These are phyloP conservation scores for Didymella arachidicola DNA, from an alignment of 2,329 filamentous ascomycete species.

Conservation along the genomic window DNA sequence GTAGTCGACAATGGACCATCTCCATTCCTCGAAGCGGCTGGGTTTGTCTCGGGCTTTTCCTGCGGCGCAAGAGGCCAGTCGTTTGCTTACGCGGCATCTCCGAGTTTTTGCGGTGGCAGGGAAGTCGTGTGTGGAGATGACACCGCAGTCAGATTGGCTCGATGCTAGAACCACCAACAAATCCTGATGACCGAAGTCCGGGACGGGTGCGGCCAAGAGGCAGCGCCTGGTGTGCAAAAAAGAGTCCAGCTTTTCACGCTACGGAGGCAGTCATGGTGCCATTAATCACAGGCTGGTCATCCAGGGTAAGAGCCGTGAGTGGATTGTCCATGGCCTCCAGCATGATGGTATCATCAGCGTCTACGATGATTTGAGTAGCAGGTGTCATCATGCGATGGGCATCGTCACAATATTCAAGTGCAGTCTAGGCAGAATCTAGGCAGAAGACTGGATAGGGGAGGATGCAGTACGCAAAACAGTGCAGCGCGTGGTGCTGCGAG, in stretches of 20 bases:
- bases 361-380: not conserved
- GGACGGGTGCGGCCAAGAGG: slow-evolving; percentile 13
- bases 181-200: slow-evolving; percentile 8
- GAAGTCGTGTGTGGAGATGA: slow-evolving; percentile 16
- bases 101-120: slow-evolving; percentile 15
- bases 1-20: too few relatives aligned
- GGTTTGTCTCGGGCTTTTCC: too few relatives aligned
- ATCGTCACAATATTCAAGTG: not conserved
- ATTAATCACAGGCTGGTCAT: slow-evolving; percentile 10
- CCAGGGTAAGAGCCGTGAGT: slow-evolving; percentile 7
- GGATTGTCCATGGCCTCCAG: slow-evolving; percentile 11
- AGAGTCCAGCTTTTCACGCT: slow-evolving; percentile 4
- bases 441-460: not conserved
- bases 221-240: slow-evolving; percentile 3
- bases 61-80: not conserved
- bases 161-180: slow-evolving; percentile 15
- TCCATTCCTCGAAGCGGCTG: too few relatives aligned
- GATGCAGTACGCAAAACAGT: not conserved
- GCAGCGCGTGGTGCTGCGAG: slow-evolving; percentile 4
- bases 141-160: slow-evolving; percentile 16
- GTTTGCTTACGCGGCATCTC: slow-evolving; percentile 10
- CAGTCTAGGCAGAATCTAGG: not conserved
- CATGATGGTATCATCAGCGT: slow-evolving; percentile 7
- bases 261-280: slow-evolving; percentile 10
- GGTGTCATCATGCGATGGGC: not conserved